Evolutionary conservation across 108 stramenopile species (phyloP).

Genomic region (Mediolabrus comicus): DNA sequence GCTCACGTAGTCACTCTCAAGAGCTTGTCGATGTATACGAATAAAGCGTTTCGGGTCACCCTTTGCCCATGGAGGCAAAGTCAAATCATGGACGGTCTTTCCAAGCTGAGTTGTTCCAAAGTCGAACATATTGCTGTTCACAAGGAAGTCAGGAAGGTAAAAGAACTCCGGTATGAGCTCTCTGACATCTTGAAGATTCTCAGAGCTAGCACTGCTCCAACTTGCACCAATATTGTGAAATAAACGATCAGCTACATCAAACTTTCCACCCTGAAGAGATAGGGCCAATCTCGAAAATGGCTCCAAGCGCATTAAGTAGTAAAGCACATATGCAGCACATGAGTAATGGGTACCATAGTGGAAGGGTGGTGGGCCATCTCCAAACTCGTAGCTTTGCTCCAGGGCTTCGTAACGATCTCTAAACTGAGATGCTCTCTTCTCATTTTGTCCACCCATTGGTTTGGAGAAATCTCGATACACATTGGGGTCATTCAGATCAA

Average conservation of each 20-base stretch:
- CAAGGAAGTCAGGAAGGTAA: slow-evolving; percentile 93
- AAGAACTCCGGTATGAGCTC: slow-evolving; percentile 99
- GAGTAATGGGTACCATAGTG: slow-evolving; percentile 99
- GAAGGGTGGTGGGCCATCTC: slow-evolving; percentile 91
- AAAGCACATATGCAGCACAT: slow-evolving; percentile 94
- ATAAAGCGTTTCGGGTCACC: slow-evolving; percentile 85
- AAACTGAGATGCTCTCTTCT: slow-evolving; percentile 85
- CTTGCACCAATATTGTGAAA: slow-evolving; percentile 91
- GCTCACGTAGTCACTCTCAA: slow-evolving; percentile 93
- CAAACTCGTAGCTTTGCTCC: slow-evolving; percentile 66
- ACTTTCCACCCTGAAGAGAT: slow-evolving; percentile 91
- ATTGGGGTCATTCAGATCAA: slow-evolving; percentile 90
- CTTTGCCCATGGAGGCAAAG: slow-evolving; percentile 94
- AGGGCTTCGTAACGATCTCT: slow-evolving; percentile 89
- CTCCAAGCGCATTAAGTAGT: slow-evolving; percentile 95
- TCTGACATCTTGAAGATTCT: slow-evolving; percentile 94
- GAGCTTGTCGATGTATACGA: slow-evolving; percentile 83
- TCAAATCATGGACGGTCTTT: slow-evolving; percentile 82
- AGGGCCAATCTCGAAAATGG: slow-evolving; percentile 93
- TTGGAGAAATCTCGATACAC: slow-evolving; percentile 93
- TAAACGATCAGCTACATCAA: slow-evolving; percentile 97
- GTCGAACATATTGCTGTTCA: slow-evolving; percentile 87
- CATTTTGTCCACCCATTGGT: slow-evolving; percentile 93
- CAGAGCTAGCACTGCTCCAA: slow-evolving; percentile 82
- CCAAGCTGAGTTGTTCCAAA: slow-evolving; percentile 86